Evolutionary conservation across 352 stramenopile genomes (phyloP), one percentile per base, ranked within the genome.

Genomic region (Albugo candida): DNA sequence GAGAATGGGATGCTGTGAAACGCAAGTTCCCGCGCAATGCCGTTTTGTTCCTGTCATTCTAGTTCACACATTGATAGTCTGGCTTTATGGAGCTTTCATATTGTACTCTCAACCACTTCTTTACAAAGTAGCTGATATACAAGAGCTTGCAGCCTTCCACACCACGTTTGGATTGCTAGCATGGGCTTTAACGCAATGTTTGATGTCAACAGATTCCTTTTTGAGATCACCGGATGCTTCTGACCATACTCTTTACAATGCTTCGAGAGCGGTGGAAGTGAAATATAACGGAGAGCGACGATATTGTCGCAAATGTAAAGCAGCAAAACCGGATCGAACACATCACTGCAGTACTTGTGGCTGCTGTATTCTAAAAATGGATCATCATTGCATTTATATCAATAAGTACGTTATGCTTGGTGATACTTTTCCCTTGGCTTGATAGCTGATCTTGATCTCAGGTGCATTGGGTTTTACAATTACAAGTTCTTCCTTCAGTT

Each of bases 401-500:
- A 92, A 92, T 67, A 92, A 92, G 75, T 87, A 60, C 53, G 60
- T 59, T 6, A 1, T 16, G 6, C 3, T 10, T 6, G 10, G 16
- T 2, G 20, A 34, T 17, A 20, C 14, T 27, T 20, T 37, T 41
- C 1, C 8, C 12, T n/a, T 24, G 20, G 14, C 12, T n/a, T 24
- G 20, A 8, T n/a, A 38, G 18, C 44, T 45, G 35, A 11, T 47
- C 18, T 18, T 53, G 41, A 36, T 54, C 14, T 20, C 46, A 87
- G 75, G 41, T 89, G 78, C 56, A 88, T 92, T 52, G 78, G 78
- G 11, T 84, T 80, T 55, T 74, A 80, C 58, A 92, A 92, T 61
- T 92, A 92, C 70, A 92, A 92, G 61, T 88, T 80, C 52, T 92
- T 92, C 49, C 53, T 92, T 41, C 66, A 76, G 43, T 92, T 92